Evolutionary conservation across 805 yeast species (phyloP).

Genomic region (Ogataea naganishii): DNA sequence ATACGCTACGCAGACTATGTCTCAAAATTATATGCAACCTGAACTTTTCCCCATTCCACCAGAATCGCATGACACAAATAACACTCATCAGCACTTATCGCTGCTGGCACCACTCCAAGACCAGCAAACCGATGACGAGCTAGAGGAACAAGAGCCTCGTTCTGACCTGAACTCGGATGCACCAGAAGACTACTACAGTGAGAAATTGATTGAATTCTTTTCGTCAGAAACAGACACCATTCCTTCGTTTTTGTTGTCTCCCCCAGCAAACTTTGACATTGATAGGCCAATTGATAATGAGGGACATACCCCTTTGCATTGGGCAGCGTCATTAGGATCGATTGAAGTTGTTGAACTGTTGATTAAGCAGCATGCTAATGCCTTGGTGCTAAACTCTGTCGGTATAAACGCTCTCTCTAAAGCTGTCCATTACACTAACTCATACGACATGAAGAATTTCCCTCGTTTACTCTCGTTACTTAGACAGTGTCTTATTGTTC

Average conservation of each 20-base stretch:
- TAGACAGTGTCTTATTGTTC: conserved; percentile 58
- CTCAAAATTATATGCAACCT: too few relatives aligned
- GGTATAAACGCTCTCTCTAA: conserved; percentile 70
- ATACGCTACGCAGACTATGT: too few relatives aligned
- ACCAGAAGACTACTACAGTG: conserved; percentile 31
- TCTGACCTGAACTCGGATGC: conserved; percentile 19
- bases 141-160: conserved; percentile 1
- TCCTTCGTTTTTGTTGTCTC: conserved; percentile 34
- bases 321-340: conserved; percentile 81
- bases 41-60: too few relatives aligned
- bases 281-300: conserved; percentile 69
- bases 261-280: conserved; percentile 57
- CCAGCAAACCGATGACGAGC: conserved; percentile 2
- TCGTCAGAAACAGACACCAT: conserved; percentile 34
- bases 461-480: conserved; percentile 48
- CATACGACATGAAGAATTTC: conserved; percentile 56
- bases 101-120: conserved; percentile 5
- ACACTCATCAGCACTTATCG: too few relatives aligned
- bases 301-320: conserved; percentile 74
- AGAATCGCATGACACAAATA: too few relatives aligned
- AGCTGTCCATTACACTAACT: conserved; percentile 62
- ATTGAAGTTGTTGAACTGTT: conserved; percentile 49
- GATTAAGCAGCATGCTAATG: conserved; percentile 52
- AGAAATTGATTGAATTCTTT: conserved; percentile 40
- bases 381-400: conserved; percentile 37